A percentile compares a stretch with the other conserved stretches of the same genome.
Evolutionary conservation across 2,329 filamentous ascomycete genomes (phyloP).

Genomic region (Fusarium torreyae): DNA sequence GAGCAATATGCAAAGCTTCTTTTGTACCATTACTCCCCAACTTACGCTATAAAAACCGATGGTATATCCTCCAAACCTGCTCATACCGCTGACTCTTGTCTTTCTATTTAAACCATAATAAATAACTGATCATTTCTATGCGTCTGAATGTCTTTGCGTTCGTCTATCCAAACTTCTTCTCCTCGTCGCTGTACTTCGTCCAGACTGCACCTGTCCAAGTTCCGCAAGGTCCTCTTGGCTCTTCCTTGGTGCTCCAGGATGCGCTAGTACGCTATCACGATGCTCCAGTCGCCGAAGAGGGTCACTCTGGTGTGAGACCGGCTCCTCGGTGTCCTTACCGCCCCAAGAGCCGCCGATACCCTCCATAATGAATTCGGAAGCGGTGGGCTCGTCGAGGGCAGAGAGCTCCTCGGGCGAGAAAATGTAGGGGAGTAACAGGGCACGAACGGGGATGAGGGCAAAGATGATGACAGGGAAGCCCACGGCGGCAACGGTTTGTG

Average conservation of each 20-base stretch:
- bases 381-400: conserved; percentile 79
- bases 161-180: conserved; percentile 49
- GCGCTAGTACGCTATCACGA: conserved; percentile 49
- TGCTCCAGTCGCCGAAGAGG: conserved; percentile 20
- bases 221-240: conserved; percentile 56
- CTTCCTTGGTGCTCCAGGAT: conserved; percentile 49
- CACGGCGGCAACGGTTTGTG: conserved; percentile 85
- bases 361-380: conserved; percentile 82
- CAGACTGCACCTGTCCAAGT: conserved; percentile 51
- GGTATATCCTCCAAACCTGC: conserved; percentile 25
- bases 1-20: no score
- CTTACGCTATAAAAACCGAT: conserved; percentile 4
- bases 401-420: conserved; percentile 74
- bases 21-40: neutral
- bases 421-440: conserved; percentile 73
- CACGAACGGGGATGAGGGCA: conserved; percentile 76
- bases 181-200: conserved; percentile 52
- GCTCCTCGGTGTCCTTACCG: conserved; percentile 48
- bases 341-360: conserved; percentile 77
- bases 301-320: conserved; percentile 26
- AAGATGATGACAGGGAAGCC: conserved; percentile 85
- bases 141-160: conserved; percentile 20
- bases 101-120: neutral
- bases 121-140: conserved; percentile 9
- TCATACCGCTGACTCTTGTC: neutral